These are phyloP conservation scores for Rhexocercosporidium sp. DNA, from an alignment of 2,329 filamentous ascomycete genomes.

Conservation along the genomic window DNA sequence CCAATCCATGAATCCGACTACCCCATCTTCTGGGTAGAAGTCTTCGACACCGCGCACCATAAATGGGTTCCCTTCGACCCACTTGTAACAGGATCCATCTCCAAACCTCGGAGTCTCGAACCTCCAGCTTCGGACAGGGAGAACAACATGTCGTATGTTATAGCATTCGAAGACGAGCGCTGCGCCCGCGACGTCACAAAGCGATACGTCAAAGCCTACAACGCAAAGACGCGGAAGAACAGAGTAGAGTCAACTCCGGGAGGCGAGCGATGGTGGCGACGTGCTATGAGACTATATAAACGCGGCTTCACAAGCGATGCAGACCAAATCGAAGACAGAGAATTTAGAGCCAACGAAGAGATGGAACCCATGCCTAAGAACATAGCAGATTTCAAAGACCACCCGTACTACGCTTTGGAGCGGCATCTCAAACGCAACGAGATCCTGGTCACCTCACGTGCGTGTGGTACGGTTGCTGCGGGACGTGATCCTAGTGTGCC, in stretches of 20 bases:
- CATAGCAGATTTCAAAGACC: slow-evolving; percentile 85
- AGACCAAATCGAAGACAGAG: slow-evolving; percentile 83
- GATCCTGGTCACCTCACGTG: slow-evolving; percentile 71
- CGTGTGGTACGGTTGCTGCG: slow-evolving; percentile 78
- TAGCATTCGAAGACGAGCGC: slow-evolving; percentile 84
- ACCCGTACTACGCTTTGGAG: slow-evolving; percentile 83
- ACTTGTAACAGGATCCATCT: slow-evolving; percentile 79
- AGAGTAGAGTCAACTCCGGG: slow-evolving; percentile 72
- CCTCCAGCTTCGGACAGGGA: slow-evolving; percentile 78
- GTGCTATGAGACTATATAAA: slow-evolving; percentile 54
- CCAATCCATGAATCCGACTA: slow-evolving; percentile 72
- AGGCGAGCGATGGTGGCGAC: slow-evolving; percentile 59
- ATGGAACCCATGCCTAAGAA: slow-evolving; percentile 86
- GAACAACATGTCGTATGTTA: slow-evolving; percentile 81
- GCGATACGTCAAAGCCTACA: slow-evolving; percentile 86
- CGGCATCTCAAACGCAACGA: slow-evolving; percentile 84
- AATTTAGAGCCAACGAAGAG: slow-evolving; percentile 72
- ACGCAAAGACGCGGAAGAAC: slow-evolving; percentile 82
- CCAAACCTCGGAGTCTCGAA: slow-evolving; percentile 77
- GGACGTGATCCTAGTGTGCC: slow-evolving; percentile 55
- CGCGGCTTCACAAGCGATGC: slow-evolving; percentile 59
- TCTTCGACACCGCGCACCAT: slow-evolving; percentile 82
- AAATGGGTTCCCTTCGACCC: slow-evolving; percentile 93
- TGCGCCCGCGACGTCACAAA: slow-evolving; percentile 83
- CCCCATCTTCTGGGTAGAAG: slow-evolving; percentile 94